Base-by-base conservation (phyloP, 148 eudicot species). In the Fagopyrum esculentum region DNA sequence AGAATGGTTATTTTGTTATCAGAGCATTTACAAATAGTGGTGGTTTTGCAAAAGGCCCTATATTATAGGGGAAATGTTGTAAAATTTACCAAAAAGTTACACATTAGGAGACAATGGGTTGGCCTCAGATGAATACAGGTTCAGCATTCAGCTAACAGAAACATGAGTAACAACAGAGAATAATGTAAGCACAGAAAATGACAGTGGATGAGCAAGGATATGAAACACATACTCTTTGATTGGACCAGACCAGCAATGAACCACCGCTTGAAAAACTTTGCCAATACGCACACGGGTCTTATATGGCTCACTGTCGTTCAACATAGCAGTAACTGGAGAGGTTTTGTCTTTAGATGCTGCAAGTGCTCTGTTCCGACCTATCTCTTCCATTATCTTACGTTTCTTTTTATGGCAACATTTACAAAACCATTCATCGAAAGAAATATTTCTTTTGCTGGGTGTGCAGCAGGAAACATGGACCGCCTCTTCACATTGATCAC, bases 401-500 rank as follows among this genome's bases (percentile, higher is more conserved):
- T 86, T 87, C 93, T 85, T 90, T 78, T 87, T 92, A 68, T 75
- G 80, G 81, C 98, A 95, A 77, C 92, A 81, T 54, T 85, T 84
- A 76, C 97, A 95, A 73, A 84, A 88, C 97, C 97, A 92, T 57
- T 90, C 96, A 80, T 83, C 91, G 72, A 69, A 68, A 54, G 97
- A 93, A 73, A 85, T 76, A 78, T 82, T 84, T 78, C 75, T 86
- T 54, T 81, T 66, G 47, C 54, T 80, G 22, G 86, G 81, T 29
- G 80, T 82, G 83, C 86, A 92, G 84, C 98, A 92, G 72, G 89
- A 79, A 44, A 89, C 68, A 80, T 95, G 97, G 72, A 85, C 89
- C 57, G 97, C 93, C 75, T 86, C 91, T 57, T 92, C 93, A 69
- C 98, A 95, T 52, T 83, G 84, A 79, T 95, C 97, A 79, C 98